phyloP scores from a whole-genome alignment of 176 grass and related monocot genomes.

The Lolium perenne region DNA sequence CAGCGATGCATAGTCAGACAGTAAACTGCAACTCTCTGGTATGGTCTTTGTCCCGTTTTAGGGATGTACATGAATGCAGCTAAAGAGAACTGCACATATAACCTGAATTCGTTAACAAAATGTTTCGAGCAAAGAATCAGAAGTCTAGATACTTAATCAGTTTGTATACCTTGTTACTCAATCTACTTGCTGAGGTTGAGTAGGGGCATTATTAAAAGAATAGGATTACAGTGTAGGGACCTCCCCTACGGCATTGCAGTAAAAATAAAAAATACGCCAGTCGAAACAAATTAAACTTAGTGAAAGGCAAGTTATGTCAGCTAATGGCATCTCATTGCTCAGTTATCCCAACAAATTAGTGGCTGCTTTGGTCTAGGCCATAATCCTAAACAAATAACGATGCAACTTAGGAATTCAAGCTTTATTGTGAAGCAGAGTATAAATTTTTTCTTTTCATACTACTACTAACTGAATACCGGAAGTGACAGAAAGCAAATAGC shows the following conservation, averaged over 20 bases:
- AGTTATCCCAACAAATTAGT: conserved; percentile 35
- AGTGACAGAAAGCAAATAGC: conserved; percentile 23
- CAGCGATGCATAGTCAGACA: background rate
- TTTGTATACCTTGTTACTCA: conserved; percentile 16
- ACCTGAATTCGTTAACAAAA: background rate
- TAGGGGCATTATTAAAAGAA: conserved; percentile 21
- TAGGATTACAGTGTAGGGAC: background rate
- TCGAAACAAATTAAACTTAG: conserved; percentile 22
- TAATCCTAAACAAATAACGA: conserved; percentile 5
- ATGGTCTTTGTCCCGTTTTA: background rate
- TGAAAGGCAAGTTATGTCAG: conserved; percentile 8
- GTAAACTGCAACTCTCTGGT: background rate
- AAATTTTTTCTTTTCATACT: conserved; percentile 25
- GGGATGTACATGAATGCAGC: conserved; percentile 20
- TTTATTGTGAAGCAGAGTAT: conserved; percentile 1
- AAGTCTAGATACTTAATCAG: conserved; percentile 10
- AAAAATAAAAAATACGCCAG: conserved; percentile 14
- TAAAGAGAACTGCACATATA: background rate
- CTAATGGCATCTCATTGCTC: conserved; percentile 12
- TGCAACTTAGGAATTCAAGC: too few species aligned
- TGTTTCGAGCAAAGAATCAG: conserved; percentile 15
- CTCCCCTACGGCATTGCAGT: background rate
- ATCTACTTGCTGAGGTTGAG: conserved; percentile 27
- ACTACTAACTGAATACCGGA: conserved; percentile 20
- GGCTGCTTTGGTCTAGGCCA: conserved; percentile 26